Base-by-base conservation (phyloP, 1,284 basidiomycete species). In the Cryptococcus sp. region DNA sequence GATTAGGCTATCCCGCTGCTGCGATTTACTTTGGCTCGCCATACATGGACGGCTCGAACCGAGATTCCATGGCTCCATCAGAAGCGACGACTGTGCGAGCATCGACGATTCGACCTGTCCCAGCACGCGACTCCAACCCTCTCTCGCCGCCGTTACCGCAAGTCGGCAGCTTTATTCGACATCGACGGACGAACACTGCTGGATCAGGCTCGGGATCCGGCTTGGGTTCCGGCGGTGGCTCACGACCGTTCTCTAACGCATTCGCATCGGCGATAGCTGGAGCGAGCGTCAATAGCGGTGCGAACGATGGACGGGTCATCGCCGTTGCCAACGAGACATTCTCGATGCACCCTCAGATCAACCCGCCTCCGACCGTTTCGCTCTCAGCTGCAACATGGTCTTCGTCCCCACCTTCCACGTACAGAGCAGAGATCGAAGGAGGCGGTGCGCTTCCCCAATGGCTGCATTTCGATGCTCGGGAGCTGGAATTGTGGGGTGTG, bases 401-500 rank as follows among this genome's bases (percentile, higher is more conserved):
- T 2, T 72, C 74, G 3, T 62, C 61, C 46, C 72, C 73, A 10
- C 73, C 73, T 1, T 73, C 71, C n/a, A 73, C 72, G 5, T 77
- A 77, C 56, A 64, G 75, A 25, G 74, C 74, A 16, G 75, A 71
- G 56, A 51, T 66, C 5, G 65, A 69, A 47, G 67, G 65, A 31
- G 75, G 74, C 11, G 64, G 59, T 5, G 50, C 55, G 13, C 50
- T 77, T 20, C 75, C 75, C 8, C 55, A 57, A n/a, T 77, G 75
- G 75, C 60, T 77, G 23, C 75, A 76, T 51, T 77, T 76, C 58
- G 75, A 77, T 57, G 64, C 67, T n/a, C 60, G 74, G 31, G 75
- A 77, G 57, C 58, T 76, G 38, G 74, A 76, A 52, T 60, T 77
- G 42, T 77, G 75, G 75, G 75, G 75, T 55, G 73, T 77, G 11